phyloP scores from a whole-genome alignment of 768 basidiomycete species.

The Phylloporus sp. region DNA sequence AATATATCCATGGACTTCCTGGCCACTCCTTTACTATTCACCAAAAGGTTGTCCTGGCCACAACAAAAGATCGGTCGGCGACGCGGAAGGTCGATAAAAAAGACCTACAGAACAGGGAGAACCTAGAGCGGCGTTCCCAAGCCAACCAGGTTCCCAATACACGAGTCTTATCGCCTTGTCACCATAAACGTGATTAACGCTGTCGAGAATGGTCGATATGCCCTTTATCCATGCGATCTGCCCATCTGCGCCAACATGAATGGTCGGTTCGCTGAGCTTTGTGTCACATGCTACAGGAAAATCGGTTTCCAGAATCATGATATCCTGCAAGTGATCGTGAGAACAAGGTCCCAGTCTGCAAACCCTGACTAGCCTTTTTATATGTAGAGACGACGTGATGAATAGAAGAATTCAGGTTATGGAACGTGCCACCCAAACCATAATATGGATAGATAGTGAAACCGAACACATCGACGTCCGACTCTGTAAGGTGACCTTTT shows the following conservation, averaged over 20 bases:
- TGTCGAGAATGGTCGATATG: neutral
- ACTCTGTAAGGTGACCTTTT: neutral
- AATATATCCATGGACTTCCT: conserved; percentile 8
- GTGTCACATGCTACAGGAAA: conserved; percentile 7
- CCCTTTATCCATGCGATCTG: conserved; percentile 7
- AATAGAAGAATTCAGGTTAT: conserved; percentile 6
- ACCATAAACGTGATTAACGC: neutral
- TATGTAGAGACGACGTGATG: conserved; percentile 6
- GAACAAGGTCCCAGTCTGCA: neutral
- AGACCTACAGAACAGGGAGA: conserved; percentile 11
- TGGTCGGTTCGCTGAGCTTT: conserved; percentile 9
- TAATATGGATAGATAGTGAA: conserved; percentile 12
- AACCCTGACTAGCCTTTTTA: conserved; percentile 3
- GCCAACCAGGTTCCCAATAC: conserved; percentile 13
- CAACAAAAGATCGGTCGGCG: neutral
- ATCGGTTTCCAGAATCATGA: conserved; percentile 13
- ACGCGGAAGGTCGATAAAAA: neutral
- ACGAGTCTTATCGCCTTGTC: conserved; percentile 10
- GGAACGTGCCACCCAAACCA: conserved; percentile 3
- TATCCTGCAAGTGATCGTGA: conserved; percentile 4
- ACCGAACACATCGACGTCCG: conserved; percentile 9
- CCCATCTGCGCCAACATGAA: neutral
- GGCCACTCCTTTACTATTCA: conserved; percentile 1
- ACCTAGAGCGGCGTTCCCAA: neutral
- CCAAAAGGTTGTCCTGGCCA: conserved; percentile 8